Conservation (phyloP, 768 basidiomycete genomes). For the Termitomyces sp. region DNA sequence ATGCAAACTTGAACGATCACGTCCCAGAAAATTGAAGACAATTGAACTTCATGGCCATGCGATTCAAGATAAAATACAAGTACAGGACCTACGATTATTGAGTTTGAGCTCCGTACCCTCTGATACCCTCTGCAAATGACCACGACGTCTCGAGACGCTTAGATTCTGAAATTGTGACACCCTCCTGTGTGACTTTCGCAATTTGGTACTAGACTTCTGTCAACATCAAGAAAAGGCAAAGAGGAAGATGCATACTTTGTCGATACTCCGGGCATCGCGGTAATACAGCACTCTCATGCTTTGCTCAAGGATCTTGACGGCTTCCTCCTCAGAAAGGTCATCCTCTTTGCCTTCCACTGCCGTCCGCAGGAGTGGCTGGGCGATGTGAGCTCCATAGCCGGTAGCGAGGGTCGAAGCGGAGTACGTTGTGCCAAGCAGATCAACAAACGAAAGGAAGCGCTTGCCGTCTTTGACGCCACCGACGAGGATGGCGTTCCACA, state of each 20-base stretch:
- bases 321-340: constrained; percentile 72
- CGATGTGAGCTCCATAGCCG: constrained; percentile 56
- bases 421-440: constrained; percentile 87
- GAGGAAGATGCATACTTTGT: constrained; percentile 61
- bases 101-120: constrained; percentile 89
- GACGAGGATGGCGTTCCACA: constrained; percentile 94
- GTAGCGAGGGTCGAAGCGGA: neutral
- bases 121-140: constrained; percentile 88
- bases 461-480: constrained; percentile 87
- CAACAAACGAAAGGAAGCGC: constrained; percentile 88
- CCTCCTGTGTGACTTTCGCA: constrained; percentile 76
- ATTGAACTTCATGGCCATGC: neutral
- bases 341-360: constrained; percentile 84
- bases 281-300: constrained; percentile 95
- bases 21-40: neutral
- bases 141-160: constrained; percentile 74
- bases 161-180: constrained; percentile 77
- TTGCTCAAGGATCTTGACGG: constrained; percentile 70
- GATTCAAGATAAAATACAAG: constrained; percentile 8
- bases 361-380: constrained; percentile 78
- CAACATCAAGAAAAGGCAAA: neutral
- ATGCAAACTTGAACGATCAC: neutral
- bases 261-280: constrained; percentile 90
- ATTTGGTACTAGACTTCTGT: constrained; percentile 76
- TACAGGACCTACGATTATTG: constrained; percentile 41